Conservation (phyloP, 768 basidiomycete genomes). For the Termitomyces sp. region DNA sequence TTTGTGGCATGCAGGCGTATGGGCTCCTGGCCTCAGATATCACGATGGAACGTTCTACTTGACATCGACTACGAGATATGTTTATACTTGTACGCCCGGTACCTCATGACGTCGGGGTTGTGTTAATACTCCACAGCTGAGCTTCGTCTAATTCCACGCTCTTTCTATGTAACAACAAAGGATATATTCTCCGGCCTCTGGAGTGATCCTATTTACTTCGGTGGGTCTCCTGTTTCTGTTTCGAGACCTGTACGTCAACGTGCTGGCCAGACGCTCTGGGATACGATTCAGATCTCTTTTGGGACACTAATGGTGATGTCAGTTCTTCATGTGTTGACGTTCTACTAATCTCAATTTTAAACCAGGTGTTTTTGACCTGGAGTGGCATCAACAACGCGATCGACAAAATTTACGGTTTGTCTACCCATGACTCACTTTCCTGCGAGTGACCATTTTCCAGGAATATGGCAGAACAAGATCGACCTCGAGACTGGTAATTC, state of each 20-base stretch:
- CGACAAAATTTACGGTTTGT: conserved; percentile 33
- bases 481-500: conserved; percentile 30
- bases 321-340: background rate
- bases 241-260: background rate
- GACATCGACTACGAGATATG: conserved; percentile 30
- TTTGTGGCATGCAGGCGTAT: conserved; percentile 19
- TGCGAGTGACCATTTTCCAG: conserved; percentile 9
- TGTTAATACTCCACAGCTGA: conserved; percentile 20
- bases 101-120: background rate
- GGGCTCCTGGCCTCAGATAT: conserved; percentile 31
- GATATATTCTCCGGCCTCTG: conserved; percentile 32
- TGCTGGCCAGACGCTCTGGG: conserved; percentile 26
- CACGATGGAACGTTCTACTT: conserved; percentile 30
- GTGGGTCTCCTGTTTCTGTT: conserved; percentile 11
- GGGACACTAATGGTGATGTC: conserved; percentile 33
- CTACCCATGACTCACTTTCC: background rate
- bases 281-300: conserved; percentile 36
- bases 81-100: conserved; percentile 26
- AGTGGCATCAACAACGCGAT: conserved; percentile 31
- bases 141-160: conserved; percentile 30
- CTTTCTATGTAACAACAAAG: conserved; percentile 32
- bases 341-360: background rate
- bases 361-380: conserved; percentile 31
- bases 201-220: conserved; percentile 37
- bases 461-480: conserved; percentile 36